Percentiles rank a stretch among this genome's conserved stretches.
phyloP scores from a whole-genome alignment of 148 eudicot genomes.

The Drosera capensis region DNA sequence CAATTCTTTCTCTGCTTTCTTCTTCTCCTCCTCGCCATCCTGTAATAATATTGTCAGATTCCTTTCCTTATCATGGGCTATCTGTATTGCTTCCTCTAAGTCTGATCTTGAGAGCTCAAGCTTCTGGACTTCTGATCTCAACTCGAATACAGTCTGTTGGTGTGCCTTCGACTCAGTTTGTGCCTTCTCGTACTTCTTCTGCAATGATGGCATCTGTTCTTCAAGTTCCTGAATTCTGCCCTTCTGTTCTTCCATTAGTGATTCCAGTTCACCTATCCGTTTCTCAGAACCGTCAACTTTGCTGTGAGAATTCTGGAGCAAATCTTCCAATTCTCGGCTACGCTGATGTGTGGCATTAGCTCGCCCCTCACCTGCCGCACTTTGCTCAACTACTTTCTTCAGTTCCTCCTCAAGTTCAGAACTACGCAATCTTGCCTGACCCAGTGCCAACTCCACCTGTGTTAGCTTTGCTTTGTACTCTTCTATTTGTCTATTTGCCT shows the following conservation, averaged over 20 bases:
- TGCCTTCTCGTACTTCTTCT: slow-evolving; percentile 33
- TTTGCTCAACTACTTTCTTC: slow-evolving; percentile 22
- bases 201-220: slow-evolving; percentile 35
- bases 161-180: slow-evolving; percentile 46
- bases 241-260: slow-evolving; percentile 46
- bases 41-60: too few relatives aligned
- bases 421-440: slow-evolving; percentile 13
- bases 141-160: background rate
- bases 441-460: slow-evolving; percentile 34
- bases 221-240: slow-evolving; percentile 54
- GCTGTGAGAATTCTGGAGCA: slow-evolving; percentile 39
- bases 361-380: slow-evolving; percentile 36
- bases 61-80: too few relatives aligned
- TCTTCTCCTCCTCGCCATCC: slow-evolving; percentile 39
- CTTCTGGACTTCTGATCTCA: background rate
- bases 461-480: too few relatives aligned
- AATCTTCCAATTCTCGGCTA: slow-evolving; percentile 48
- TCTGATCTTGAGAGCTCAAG: background rate
- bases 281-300: slow-evolving; percentile 54
- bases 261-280: slow-evolving; percentile 39
- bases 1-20: slow-evolving; percentile 20
- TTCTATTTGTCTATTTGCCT: too few relatives aligned
- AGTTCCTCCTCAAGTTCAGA: slow-evolving; percentile 37
- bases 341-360: slow-evolving; percentile 35
- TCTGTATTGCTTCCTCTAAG: slow-evolving; percentile 1